Base-by-base conservation (phyloP, 345 rosid genomes). In the Nephelium lappaceum region DNA sequence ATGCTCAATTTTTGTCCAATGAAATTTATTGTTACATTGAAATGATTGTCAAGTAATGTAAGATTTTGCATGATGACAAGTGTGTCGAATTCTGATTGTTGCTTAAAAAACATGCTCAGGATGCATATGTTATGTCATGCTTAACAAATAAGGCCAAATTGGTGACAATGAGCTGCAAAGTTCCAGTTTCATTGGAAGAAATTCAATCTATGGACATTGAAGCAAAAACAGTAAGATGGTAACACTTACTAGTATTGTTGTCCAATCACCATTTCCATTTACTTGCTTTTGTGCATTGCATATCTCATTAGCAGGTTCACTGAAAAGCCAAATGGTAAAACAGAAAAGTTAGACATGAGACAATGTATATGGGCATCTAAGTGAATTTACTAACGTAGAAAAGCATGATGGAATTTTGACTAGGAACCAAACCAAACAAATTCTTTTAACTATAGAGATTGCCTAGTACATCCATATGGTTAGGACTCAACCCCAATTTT, bases 221-320 rank as follows among this genome's bases (percentile, higher is more conserved):
- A 68, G 41, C 16, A 23, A 51, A 31, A 24, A 39, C 2, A 0
- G 51, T 23, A 66, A 45, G 45, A 66, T 19, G 39, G 12, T 10
- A 83, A 68, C 72, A 70, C 88, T 88, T 84, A 95, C 98, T 76
- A 93, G 85, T 72, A 95, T 78, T 5, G 93, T 89, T 53, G 85
- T 84, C 97, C 97, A 95, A 81, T 87, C 94, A 3, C 80, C 82
- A 71, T 90, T 82, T 69, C 81, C 81, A 74, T 82, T 79, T n/a
- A 63, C 80, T 71, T 75, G 88, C 71, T 74, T 83, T 72, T 84
- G 87, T 9, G 77, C 73, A 72, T 89, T 84, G 86, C 95, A 90
- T 79, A 79, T 91, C 11, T 81, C 87, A 57, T 82, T 72, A 49
- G 84, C 82, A 19, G 98, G 98, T 85, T 93, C 98, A 55, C 98